A percentile compares a stretch with the other conserved stretches of the same genome.
phyloP scores from a whole-genome alignment of 805 yeast species.

The Metschnikowia borealis region DNA sequence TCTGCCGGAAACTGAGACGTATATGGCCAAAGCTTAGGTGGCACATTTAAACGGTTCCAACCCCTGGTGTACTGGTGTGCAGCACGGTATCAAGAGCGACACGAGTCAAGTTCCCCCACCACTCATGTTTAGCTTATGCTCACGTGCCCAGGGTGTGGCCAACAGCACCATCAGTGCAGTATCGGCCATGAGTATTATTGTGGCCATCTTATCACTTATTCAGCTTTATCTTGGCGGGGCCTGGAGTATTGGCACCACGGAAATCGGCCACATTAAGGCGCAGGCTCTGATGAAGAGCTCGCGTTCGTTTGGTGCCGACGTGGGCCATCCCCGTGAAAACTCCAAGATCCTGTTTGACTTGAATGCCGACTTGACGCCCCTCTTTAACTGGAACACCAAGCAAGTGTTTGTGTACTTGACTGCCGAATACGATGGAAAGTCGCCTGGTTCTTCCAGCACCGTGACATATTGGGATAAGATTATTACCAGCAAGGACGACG shows the following conservation, averaged over 20 bases:
- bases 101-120: background rate
- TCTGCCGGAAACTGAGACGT: no score
- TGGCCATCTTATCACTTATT: constrained; percentile 45
- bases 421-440: constrained; percentile 67
- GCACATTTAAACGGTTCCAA: no score
- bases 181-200: constrained; percentile 42
- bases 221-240: constrained; percentile 48
- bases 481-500: constrained; percentile 54
- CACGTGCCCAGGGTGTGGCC: constrained; percentile 44
- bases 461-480: constrained; percentile 92
- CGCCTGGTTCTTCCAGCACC: constrained; percentile 49
- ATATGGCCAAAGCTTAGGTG: no score
- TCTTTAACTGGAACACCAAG: constrained; percentile 96
- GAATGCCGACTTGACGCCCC: constrained; percentile 64
- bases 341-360: constrained; percentile 69
- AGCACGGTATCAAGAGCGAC: background rate
- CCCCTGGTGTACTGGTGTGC: no score
- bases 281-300: constrained; percentile 47
- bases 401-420: constrained; percentile 90
- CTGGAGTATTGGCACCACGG: constrained; percentile 37
- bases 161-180: constrained; percentile 54
- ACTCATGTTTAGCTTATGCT: constrained; percentile 31
- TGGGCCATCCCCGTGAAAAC: constrained; percentile 72
- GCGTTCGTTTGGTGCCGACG: constrained; percentile 63
- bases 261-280: constrained; percentile 34